Conservation (phyloP, 1,284 basidiomycete genomes). For the Sanguinoderma infundibulare region DNA sequence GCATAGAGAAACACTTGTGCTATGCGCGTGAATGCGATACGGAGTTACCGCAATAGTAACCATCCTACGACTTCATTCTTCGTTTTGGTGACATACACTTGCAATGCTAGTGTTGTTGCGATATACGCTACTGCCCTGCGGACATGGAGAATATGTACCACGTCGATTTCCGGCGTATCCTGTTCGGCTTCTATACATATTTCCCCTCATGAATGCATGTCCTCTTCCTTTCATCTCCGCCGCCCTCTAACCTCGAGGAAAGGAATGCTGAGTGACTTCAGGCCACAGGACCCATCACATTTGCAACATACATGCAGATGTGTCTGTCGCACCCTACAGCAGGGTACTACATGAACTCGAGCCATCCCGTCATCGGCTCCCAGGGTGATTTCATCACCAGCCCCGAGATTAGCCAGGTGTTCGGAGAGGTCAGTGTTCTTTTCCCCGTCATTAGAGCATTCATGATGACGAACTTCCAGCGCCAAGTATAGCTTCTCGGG, state of each 20-base stretch:
- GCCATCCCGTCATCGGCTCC: conserved; percentile 80
- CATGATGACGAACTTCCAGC: conserved; percentile 43
- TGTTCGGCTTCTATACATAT: not conserved
- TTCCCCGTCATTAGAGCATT: not conserved
- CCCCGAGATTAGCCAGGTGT: conserved; percentile 96
- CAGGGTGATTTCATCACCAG: conserved; percentile 96
- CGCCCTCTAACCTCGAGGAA: no score
- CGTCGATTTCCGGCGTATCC: not conserved
- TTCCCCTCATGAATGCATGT: not conserved
- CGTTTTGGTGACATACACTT: not conserved
- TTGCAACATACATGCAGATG: conserved; percentile 88
- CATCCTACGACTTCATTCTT: not conserved
- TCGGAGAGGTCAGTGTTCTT: conserved; percentile 82
- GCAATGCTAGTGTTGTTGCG: not conserved
- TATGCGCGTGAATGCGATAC: not conserved
- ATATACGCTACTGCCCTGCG: no score
- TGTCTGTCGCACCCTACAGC: conserved; percentile 86
- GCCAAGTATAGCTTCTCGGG: conserved; percentile 68
- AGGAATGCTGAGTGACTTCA: conserved; percentile 34
- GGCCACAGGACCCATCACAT: conserved; percentile 87
- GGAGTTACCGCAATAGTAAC: not conserved
- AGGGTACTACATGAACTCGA: conserved; percentile 87
- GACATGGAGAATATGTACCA: not conserved
- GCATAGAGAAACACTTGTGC: not conserved
- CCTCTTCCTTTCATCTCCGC: not conserved